These are phyloP conservation scores for Trypanosoma cruzi DNA, from an alignment of 208 protist genomes.

Conservation along the genomic window DNA sequence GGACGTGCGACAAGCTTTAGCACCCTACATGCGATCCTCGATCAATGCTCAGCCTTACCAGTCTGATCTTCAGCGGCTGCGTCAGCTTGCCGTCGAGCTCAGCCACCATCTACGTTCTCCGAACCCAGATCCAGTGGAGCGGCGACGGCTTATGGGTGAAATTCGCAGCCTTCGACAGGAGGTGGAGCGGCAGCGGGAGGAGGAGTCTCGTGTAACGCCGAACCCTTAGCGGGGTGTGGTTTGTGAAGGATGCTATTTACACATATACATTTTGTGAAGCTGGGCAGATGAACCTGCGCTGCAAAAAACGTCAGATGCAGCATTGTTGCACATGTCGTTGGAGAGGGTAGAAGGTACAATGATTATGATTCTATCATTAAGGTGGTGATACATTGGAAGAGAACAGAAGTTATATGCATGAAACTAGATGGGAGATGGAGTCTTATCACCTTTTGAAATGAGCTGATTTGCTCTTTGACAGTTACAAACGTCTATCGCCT, in stretches of 20 bases:
- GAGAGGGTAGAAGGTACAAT: too few relatives aligned
- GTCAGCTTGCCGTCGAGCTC: slow-evolving; percentile 33
- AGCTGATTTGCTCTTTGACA: too few relatives aligned
- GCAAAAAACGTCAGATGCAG: too few relatives aligned
- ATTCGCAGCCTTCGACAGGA: slow-evolving; percentile 37
- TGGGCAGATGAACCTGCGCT: not conserved
- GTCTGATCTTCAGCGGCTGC: slow-evolving; percentile 28
- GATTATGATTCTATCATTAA: too few relatives aligned
- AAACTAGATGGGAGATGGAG: too few relatives aligned
- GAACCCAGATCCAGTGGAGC: slow-evolving; percentile 29
- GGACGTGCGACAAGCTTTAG: slow-evolving; percentile 15
- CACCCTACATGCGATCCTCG: not conserved
- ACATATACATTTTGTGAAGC: too few relatives aligned
- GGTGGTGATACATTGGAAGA: too few relatives aligned
- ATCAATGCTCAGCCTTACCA: not conserved
- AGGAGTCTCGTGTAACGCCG: not conserved
- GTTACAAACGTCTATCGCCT: too few relatives aligned
- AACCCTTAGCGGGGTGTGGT: not conserved
- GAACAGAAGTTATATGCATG: too few relatives aligned
- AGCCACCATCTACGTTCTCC: slow-evolving; percentile 28
- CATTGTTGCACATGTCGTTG: too few relatives aligned
- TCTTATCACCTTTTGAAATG: too few relatives aligned
- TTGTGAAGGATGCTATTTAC: not conserved
- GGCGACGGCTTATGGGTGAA: slow-evolving; percentile 36
- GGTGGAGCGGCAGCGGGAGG: slow-evolving; percentile 14